Evolutionary conservation across 495 filamentous ascomycete species (phyloP).

Genomic region (Melanomma pulvis-pyrius): DNA sequence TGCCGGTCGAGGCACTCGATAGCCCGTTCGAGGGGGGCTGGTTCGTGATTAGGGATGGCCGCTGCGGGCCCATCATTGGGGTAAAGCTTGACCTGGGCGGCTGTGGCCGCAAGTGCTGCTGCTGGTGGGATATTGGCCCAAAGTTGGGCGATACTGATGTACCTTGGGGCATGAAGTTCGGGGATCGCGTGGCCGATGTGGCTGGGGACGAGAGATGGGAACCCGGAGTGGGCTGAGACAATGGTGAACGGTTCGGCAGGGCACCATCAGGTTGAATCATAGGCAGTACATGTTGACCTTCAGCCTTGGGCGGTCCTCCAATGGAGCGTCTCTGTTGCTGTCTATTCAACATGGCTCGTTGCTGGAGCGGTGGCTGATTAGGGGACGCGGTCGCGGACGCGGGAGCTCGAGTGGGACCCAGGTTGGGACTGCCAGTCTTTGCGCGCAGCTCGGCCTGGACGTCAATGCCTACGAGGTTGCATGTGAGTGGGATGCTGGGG

Average conservation of each 20-base stretch:
- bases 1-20: slow-evolving; percentile 39
- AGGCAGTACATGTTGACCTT: slow-evolving; percentile 39
- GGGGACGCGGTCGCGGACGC: slow-evolving; percentile 64
- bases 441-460: slow-evolving; percentile 92
- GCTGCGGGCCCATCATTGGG: slow-evolving; percentile 37
- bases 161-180: slow-evolving; percentile 69
- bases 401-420: slow-evolving; percentile 63
- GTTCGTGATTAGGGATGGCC: slow-evolving; percentile 39
- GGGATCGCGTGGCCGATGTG: slow-evolving; percentile 63
- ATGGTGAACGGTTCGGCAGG: slow-evolving; percentile 50
- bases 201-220: slow-evolving; percentile 79
- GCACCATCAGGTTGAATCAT: slow-evolving; percentile 39
- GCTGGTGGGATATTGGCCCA: slow-evolving; percentile 58
- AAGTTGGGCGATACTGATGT: slow-evolving; percentile 66
- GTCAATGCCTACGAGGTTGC: slow-evolving; percentile 74
- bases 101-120: slow-evolving; percentile 47
- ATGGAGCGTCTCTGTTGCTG: slow-evolving; percentile 65
- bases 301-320: slow-evolving; percentile 61
- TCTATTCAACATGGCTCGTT: slow-evolving; percentile 72
- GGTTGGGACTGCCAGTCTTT: slow-evolving; percentile 76
- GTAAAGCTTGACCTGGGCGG: slow-evolving; percentile 45
- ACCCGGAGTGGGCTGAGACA: slow-evolving; percentile 77
- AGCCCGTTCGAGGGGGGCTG: slow-evolving; percentile 37
- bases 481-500: background rate
- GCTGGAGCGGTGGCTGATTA: slow-evolving; percentile 62